A percentile compares a stretch with the other conserved stretches of the same genome.
Evolutionary conservation across 768 basidiomycete species (phyloP).

Genomic region (Agrocybe chaxingu): DNA sequence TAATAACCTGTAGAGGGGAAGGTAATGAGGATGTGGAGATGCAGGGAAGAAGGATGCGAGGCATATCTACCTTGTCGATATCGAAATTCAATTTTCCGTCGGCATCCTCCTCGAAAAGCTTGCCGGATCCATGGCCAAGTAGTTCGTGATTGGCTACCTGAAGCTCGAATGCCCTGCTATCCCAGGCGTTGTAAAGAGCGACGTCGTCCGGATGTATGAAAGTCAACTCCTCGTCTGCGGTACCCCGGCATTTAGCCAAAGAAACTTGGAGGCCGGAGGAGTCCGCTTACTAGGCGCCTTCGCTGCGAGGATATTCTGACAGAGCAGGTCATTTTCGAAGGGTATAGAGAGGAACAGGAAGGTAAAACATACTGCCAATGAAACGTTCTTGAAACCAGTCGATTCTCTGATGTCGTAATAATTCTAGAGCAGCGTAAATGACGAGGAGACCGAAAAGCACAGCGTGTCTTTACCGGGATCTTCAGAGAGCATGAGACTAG

Average conservation of each 20-base stretch:
- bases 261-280: too few species aligned
- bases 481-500: constrained; percentile 20
- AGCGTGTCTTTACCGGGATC: constrained; percentile 53
- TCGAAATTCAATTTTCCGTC: constrained; percentile 85
- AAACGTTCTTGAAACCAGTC: constrained; percentile 88
- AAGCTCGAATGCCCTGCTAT: constrained; percentile 74
- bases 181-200: constrained; percentile 74
- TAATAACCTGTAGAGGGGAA: constrained; percentile 52
- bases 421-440: constrained; percentile 38
- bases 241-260: neutral
- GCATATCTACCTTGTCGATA: constrained; percentile 48
- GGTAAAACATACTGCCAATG: constrained; percentile 56
- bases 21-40: neutral
- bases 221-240: constrained; percentile 68
- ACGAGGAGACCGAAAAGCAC: neutral
- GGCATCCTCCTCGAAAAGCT: constrained; percentile 72
- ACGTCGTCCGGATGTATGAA: constrained; percentile 82
- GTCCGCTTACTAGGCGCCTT: constrained; percentile 68
- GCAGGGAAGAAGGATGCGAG: neutral
- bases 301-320: constrained; percentile 80
- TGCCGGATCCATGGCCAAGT: constrained; percentile 83
- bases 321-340: neutral
- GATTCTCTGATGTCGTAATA: constrained; percentile 83
- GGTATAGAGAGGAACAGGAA: neutral
- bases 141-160: constrained; percentile 92